Percentiles rank a stretch among this genome's conserved stretches.
phyloP scores from a whole-genome alignment of 1,284 basidiomycete genomes.

The Bondarzewia mesenterica region DNA sequence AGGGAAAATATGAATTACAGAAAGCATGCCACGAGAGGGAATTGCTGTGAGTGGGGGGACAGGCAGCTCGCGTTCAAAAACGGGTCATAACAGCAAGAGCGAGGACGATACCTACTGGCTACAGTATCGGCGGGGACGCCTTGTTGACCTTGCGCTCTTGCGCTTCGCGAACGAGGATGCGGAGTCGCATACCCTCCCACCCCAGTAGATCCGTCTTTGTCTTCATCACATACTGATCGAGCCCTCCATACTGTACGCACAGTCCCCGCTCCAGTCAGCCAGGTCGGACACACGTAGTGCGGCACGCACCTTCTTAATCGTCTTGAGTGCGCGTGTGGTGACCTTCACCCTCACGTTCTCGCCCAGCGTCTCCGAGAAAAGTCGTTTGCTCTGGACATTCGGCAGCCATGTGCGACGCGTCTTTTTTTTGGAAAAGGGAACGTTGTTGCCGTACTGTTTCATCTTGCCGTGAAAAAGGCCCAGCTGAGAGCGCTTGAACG shows the following conservation, averaged over 20 bases:
- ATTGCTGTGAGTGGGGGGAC: too few relatives aligned
- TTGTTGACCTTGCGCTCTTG: conserved; percentile 3
- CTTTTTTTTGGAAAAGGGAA: conserved; percentile 86
- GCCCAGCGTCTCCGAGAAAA: conserved; percentile 60
- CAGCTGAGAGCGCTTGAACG: conserved; percentile 69
- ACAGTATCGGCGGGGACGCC: too few relatives aligned
- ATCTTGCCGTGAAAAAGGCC: conserved; percentile 77
- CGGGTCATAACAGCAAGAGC: too few relatives aligned
- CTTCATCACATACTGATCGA: conserved; percentile 71
- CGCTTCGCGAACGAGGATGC: conserved; percentile 39
- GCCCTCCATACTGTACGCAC: conserved; percentile 52
- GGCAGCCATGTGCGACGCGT: conserved; percentile 88
- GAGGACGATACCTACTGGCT: too few relatives aligned
- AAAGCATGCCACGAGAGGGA: too few relatives aligned
- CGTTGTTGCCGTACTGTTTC: conserved; percentile 82
- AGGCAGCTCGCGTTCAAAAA: too few relatives aligned
- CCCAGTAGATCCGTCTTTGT: conserved; percentile 62
- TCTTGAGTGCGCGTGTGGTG: conserved; percentile 66
- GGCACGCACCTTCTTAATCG: conserved; percentile 65
- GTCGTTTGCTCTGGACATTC: conserved; percentile 71
- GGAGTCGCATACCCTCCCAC: conserved; percentile 66
- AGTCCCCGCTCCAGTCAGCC: too few relatives aligned
- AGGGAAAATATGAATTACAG: too few relatives aligned
- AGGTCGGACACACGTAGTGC: background rate
- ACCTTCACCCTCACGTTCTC: conserved; percentile 56